Base-by-base conservation (phyloP, 768 basidiomycete species). In the Hemileccinum impolitum region DNA sequence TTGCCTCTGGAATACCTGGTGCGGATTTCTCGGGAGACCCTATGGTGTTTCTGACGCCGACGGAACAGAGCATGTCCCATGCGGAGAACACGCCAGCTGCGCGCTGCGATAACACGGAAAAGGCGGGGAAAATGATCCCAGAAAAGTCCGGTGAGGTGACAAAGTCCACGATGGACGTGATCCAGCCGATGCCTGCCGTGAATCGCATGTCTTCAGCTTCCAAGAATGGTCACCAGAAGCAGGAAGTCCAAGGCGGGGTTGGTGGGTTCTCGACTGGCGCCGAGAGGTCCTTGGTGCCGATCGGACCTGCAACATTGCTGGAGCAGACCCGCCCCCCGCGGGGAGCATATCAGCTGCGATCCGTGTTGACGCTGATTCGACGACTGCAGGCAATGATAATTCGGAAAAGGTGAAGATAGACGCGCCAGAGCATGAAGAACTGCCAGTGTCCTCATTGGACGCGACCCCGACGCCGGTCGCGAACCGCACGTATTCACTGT, bases 1-100 rank as follows among this genome's bases (percentile, higher is more conserved):
- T 25, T 10, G 60, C 61, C 2, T 56, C 60, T 9, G 61, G 57
- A 14, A 36, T 63, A 4, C 21, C 59, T 2, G 57, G 62, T 18
- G 30, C 38, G 7, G 50, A 37, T 10, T 25, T 63, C 18, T 47
- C 53, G 8, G 11, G 28, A 30, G 28, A 30, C 12, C 47, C 51
- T 7, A 28, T 17, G 9, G 25, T 23, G 17, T 35, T 41, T 1
- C 18, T 23, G 15, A 45, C 30, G 3, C 50, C 52, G 4, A 8
- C 44, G 28, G 11, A 30, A 30, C 28, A 2, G 28, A 30, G 4
- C 9, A 30, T 12, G 23, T 3, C 23, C 23, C 23, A 6, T 30
- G 11, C 8, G 11, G 28, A 12, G 28, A 30, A 30, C 11, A 30
- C 28, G 11, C 28, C 11, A 30, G 9, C 28, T 8, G 9, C 9